Evolutionary conservation across 2,329 filamentous ascomycete species (phyloP), one percentile per base, ranked within the genome.

Genomic region (Neoscytalidium dimidiatum): DNA sequence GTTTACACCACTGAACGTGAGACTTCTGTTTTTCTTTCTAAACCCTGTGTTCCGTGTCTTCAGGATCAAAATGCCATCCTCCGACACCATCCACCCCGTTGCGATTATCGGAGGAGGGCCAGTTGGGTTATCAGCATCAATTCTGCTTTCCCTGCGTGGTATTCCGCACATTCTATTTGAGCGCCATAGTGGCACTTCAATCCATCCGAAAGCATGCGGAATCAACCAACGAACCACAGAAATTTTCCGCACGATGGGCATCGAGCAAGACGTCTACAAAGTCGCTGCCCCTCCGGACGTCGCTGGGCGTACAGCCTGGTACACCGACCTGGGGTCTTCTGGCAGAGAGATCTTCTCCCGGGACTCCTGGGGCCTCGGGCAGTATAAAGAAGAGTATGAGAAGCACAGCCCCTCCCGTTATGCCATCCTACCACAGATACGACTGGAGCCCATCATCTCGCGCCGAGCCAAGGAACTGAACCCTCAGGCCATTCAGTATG

Each of bases 371-470:
- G 61, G 61, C 3, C 29, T 48, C 3, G 61, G 61, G 2, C 46
- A 23, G n/a, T 51, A 63, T 19, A 48, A 33, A 5, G 61, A 63
- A 5, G 61, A 53, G 26, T 63, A 63, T 29, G 61, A 17, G 7
- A 44, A 21, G 8, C 66, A 68, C n/a, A 73, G 70, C 51, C 73
- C 74, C 17, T 70, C 66, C 4, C 56, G 63, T 43, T 78, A 78
- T 67, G 66, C 66, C 21, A 72, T 72, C 4, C 58, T 77, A 35
- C 73, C 75, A 11, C 75, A 77, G 64, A 76, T 79, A 14, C 70
- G 75, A n/a, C 66, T 77, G 14, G 77, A 79, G 67, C 77, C 76
- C 17, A 71, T 78, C 26, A 43, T 63, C 17, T 33, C 46, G 44
- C 62, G 67, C 31, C 65, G 71, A 28, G 76, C 75, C 9, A 51